Base-by-base conservation (phyloP, 169 alveolate genomes). In the Eimeria brunetti region DNA sequence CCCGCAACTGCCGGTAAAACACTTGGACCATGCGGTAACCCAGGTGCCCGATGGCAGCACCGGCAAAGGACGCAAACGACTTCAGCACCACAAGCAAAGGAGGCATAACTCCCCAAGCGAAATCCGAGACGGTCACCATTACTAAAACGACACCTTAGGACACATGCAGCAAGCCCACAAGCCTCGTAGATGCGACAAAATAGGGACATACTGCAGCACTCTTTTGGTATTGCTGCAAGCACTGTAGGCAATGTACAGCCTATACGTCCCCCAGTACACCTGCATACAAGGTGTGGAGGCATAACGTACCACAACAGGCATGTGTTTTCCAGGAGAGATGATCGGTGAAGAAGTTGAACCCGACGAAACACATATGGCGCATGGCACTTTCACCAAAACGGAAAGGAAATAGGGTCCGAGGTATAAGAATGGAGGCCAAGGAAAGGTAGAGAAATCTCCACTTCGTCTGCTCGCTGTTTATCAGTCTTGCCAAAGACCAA, bases 331-430 rank as follows among this genome's bases (percentile, higher is more conserved):
- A 86, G 44, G 92, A 60, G 58, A 49, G 81, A 49, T 62, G 51
- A 1, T n/a, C 83, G n/a, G 41, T 33, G 49, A 60, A 86, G 49
- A 86, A 86, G 81, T 41, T 86, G 92, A 60, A 86, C n/a, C 92
- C 92, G 20, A 62, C 51, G 83, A 86, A 86, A 30, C 92, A 86
- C 92, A 86, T 44, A 36, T 86, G 64, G 73, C 73, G 81, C 81
- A 86, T 58, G 75, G 73, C 71, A 64, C 81, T 12, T 41, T 86
- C 92, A 44, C 83, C 67, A 14, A 62, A 38, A 24, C 92, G 78
- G 11, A 86, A 62, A 22, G 92, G 92, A 5, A 86, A 44, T 1
- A 36, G 73, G 36, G 92, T 27, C 7, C 92, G 92, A 14, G 92
- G 92, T 20, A 86, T 11, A 6, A 86, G 80, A 33, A 86, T 62